phyloP scores from a whole-genome alignment of 2,329 filamentous ascomycete species.

The Aspergillus pseudoterreus region DNA sequence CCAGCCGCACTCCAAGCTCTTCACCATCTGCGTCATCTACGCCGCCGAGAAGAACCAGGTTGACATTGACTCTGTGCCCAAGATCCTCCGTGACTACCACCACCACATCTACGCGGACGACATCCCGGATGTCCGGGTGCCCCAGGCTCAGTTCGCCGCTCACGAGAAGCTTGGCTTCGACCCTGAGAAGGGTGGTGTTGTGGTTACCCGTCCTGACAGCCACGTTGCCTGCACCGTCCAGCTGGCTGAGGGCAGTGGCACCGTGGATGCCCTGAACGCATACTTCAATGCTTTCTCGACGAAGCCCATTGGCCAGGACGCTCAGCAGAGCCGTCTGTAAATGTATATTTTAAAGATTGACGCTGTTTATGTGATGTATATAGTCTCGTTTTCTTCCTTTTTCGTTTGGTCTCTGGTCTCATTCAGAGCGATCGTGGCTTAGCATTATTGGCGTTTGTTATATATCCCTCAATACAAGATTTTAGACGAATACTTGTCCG shows the following conservation, averaged over 20 bases:
- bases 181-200: constrained; percentile 68
- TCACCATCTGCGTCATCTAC: constrained; percentile 74
- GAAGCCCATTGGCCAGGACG: constrained; percentile 45
- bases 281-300: constrained; percentile 75
- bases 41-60: constrained; percentile 64
- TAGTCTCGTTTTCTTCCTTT: constrained; percentile 11
- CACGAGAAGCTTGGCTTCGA: constrained; percentile 85
- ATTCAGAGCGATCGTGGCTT: constrained; percentile 16
- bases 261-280: constrained; percentile 74
- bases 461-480: constrained; percentile 15
- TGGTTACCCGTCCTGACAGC: constrained; percentile 81
- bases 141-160: constrained; percentile 67
- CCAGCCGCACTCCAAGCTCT: constrained; percentile 81
- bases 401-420: constrained; percentile 17
- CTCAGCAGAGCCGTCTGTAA: constrained; percentile 34
- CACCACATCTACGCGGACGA: constrained; percentile 87
- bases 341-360: background rate
- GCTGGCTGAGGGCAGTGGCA: constrained; percentile 72
- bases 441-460: constrained; percentile 26
- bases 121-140: constrained; percentile 66
- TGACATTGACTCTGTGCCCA: constrained; percentile 70
- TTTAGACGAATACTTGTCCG: no score
- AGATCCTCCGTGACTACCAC: constrained; percentile 67
- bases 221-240: constrained; percentile 75
- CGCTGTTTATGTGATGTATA: constrained; percentile 6